Base-by-base conservation (phyloP, 805 yeast species). In the Pichia membranifaciens region DNA sequence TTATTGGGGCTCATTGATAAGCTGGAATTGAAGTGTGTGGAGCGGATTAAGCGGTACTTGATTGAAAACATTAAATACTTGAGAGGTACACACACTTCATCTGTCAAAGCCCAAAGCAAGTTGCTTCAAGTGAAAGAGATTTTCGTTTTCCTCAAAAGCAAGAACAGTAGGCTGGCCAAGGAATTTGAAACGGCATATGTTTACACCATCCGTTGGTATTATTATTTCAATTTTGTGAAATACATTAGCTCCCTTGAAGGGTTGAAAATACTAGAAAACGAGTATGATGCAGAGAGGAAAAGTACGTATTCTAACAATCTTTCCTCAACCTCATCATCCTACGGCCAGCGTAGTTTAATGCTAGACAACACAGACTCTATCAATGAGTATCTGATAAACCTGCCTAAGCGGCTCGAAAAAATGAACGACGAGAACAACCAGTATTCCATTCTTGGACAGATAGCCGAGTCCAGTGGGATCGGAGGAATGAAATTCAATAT, bases 171-270 rank as follows among this genome's bases (percentile, higher is more conserved):
- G 6, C 66, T 93, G 46, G 91, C 96, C 0, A 61, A 68, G 15
- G 93, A 87, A 58, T 72, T 93, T 35, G 74, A 81, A 46, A 76
- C 76, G 56, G 98, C 97, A 0, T 93, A 93, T 62, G 68, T 82
- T 17, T 81, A 81, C 58, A 91, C 98, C 2, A 90, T 93, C 87
- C 72, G 78, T 57, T 93, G 99, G 99, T 93, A 91, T 67, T 93
- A 93, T 62, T 72, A 75, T 49, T 76, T 84, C 48, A 78, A 85
- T 55, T 91, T 90, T 59, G 80, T 82, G 16, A 78, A 89, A 52
- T 90, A 89, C 65, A 64, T 82, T 34, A 78, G 82, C 51, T 80
- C 95, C 1, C 65, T 90, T 43, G 85, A 85, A 50, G 79, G 79
- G 54, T 64, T 88, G 49, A 77, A 74, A 38, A 53, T 82, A 16